Conservation (phyloP, 2,329 filamentous ascomycete species). For the Zasmidium cellare region DNA sequence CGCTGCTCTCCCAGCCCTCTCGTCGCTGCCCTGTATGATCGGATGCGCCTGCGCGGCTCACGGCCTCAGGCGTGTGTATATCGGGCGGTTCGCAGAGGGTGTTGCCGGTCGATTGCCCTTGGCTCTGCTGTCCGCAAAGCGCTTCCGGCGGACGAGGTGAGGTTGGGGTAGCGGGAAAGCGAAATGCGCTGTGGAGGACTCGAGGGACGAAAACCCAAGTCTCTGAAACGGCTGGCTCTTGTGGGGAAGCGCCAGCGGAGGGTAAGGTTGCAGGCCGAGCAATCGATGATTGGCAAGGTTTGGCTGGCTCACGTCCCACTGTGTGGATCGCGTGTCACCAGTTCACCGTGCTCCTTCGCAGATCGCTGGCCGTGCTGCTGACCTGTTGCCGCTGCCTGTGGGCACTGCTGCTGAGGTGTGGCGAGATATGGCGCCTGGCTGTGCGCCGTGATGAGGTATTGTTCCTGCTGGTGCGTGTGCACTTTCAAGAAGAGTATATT, state of each 20-base stretch:
- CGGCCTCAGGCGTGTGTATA: not conserved
- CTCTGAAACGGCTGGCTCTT: constrained; percentile 18
- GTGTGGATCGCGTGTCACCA: constrained; percentile 16
- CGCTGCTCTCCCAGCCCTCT: not conserved
- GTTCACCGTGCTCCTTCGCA: constrained; percentile 6
- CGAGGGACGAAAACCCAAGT: constrained; percentile 11
- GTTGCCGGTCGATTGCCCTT: not conserved
- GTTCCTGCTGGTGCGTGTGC: not conserved
- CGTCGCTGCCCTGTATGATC: not conserved
- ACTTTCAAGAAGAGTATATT: too few relatives aligned
- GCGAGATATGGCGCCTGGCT: not conserved
- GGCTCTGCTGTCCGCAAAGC: constrained; percentile 1
- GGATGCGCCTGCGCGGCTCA: not conserved
- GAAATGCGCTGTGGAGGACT: constrained; percentile 9
- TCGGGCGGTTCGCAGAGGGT: too few relatives aligned
- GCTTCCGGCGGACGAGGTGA: not conserved
- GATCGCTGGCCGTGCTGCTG: not conserved
- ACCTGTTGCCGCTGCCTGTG: not conserved
- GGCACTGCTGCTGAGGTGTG: not conserved
- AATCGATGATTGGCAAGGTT: constrained; percentile 23
- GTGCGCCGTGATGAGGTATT: not conserved
- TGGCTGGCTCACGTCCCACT: constrained; percentile 13
- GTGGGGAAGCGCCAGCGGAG: constrained; percentile 18
- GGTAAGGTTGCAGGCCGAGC: constrained; percentile 16
- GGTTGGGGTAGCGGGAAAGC: constrained; percentile 6